Base-by-base conservation (phyloP, 495 filamentous ascomycete species). In the Peziza echinospora region DNA sequence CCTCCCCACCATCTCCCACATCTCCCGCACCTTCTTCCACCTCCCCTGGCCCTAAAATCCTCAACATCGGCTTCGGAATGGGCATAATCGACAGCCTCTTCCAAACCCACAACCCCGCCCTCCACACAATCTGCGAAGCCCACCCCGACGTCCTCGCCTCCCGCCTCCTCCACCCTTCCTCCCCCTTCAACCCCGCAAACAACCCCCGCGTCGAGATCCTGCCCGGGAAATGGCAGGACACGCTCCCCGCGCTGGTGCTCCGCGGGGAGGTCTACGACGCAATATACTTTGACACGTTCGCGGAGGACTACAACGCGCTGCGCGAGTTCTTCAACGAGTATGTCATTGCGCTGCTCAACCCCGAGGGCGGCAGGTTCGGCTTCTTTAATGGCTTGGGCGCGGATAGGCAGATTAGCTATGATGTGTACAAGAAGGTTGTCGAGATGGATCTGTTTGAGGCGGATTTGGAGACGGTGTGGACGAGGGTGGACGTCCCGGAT, bases 231-330 rank as follows among this genome's bases (percentile, higher is more conserved):
- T 60, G 57, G 57, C 57, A 60, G 41, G 57, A 60, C 43, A n/a
- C 24, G 0, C 61, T 92, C 6, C 80, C 78, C 0, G 62, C 64
- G 24, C 67, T 97, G 6, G 62, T 89, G 0, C 70, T 73, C n/a
- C 62, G 75, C 41, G 77, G 77, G 5, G 67, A 77, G 40, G 64
- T 74, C 21, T 91, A 87, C 59, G 84, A 97, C 60, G 85, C 80
- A 26, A 86, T 97, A 47, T 97, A 94, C 65, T 96, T 93, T 55
- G 91, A 96, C 59, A 97, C 89, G 0, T 97, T 94, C 54, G 89
- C 86, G 6, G 91, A 96, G 64, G 77, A 82, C 41, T 97, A 97
- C 63, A 66, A 64, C 5, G 81, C 83, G 59, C 72, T 97, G 34
- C 77, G 77, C 25, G 67, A 75, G 24, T 97, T 97, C 65, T 93